Evolutionary conservation across 2,329 filamentous ascomycete species (phyloP), one percentile per base, ranked within the genome.

Genomic region (Hypoxylon rubiginosum): DNA sequence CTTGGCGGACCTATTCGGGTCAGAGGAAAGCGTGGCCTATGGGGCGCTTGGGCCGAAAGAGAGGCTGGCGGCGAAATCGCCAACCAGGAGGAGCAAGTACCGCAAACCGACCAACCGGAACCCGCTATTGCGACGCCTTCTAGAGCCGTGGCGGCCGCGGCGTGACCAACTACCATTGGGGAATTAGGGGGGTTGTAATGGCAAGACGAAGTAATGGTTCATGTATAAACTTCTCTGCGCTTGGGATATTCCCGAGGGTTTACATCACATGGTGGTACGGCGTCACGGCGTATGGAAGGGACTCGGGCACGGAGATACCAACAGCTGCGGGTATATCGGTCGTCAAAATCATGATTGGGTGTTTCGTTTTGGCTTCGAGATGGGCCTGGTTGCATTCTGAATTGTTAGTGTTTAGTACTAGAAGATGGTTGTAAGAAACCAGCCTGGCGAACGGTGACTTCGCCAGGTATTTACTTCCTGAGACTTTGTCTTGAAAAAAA

Each of bases 11-110:
- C 91, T 13, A 93, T 99, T 75, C 86, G 91, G 63, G 92, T 99
- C 63, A 86, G 93, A 71, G 94, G 92, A 64, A 99, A 99, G 87
- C 88, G 93, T 73, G 95, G 93, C n/a, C 89, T 99, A 2, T 99
- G 96, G 95, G 96, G 95, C 56, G 90, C 91, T 39, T 99, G 96
- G 96, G 96, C 96, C 0, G 96, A 98, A 83, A 84, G 85, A 39
- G 88, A 90, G 77, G 88, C 88, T 48, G 88, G 88, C 63, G 88
- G 88, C 53, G 87, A 90, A 77, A 88, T 88, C 59, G 86, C 84
- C 11, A 79, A 82, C 63, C 81, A 86, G 51, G 79, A 84, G 64
- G 80, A 83, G 71, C 79, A 81, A 7, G 80, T 83, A 70, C 68
- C 75, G 56, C 67, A 73, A 58, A 24, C 53, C 49, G 73, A 70